Evolutionary conservation across 2,329 filamentous ascomycete species (phyloP).

Genomic region (Pleomassaria siparia): DNA sequence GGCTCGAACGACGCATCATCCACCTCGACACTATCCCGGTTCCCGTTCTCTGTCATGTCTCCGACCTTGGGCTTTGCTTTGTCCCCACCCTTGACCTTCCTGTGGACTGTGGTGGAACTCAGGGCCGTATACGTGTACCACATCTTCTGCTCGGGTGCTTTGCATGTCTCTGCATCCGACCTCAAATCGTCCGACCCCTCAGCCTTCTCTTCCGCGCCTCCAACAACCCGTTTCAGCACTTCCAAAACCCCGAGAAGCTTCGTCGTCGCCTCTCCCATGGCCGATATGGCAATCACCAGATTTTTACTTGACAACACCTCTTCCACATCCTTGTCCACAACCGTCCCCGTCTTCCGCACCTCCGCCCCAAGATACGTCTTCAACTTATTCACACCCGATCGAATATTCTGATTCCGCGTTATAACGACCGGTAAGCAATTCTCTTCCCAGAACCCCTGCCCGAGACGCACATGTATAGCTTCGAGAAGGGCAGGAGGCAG

Average conservation of each 20-base stretch:
- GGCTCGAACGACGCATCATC: neutral
- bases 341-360: neutral
- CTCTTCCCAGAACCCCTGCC: neutral
- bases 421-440: conserved; percentile 9
- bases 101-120: neutral
- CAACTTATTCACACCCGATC: conserved; percentile 12
- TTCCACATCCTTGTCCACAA: neutral
- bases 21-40: neutral
- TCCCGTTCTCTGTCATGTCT: conserved; percentile 1
- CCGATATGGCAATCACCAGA: conserved; percentile 11
- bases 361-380: conserved; percentile 9
- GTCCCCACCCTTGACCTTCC: neutral
- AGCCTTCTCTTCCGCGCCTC: neutral
- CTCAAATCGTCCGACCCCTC: too few relatives aligned
- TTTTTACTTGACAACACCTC: neutral
- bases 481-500: conserved; percentile 8
- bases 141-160: neutral
- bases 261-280: conserved; percentile 13
- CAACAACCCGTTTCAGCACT: conserved; percentile 11
- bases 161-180: neutral
- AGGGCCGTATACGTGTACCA: conserved; percentile 19
- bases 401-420: conserved; percentile 16
- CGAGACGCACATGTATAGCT: neutral
- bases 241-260: conserved; percentile 18
- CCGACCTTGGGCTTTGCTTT: neutral